phyloP scores from a whole-genome alignment of 2,329 filamentous ascomycete genomes.

The Elsinoe arachidis region DNA sequence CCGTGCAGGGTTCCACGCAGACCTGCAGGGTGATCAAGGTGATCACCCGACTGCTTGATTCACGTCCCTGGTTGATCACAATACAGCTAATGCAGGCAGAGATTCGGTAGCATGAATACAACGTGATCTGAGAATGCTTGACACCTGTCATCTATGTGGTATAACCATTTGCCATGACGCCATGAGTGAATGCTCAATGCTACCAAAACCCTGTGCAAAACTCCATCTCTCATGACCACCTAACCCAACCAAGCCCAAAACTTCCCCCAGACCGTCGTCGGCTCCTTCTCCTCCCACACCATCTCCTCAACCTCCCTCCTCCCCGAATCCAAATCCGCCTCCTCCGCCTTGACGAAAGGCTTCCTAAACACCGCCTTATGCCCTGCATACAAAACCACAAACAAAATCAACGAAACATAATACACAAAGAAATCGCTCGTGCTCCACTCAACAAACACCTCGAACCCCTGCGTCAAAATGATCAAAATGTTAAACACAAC shows the following conservation, averaged over 20 bases:
- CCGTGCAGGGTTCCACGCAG: too few species aligned
- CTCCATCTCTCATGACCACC: neutral
- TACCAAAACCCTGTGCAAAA: too few species aligned
- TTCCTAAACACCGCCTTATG: slow-evolving; percentile 58
- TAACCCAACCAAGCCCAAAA: slow-evolving; percentile 22
- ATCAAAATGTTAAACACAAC: slow-evolving; percentile 51
- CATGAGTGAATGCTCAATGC: too few species aligned
- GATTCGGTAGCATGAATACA: too few species aligned
- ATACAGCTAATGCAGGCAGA: too few species aligned
- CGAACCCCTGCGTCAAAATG: slow-evolving; percentile 41
- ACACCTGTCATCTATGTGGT: neutral
- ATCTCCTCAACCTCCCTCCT: slow-evolving; percentile 30
- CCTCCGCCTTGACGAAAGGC: slow-evolving; percentile 32
- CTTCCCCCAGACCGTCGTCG: slow-evolving; percentile 26
- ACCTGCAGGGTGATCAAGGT: too few species aligned
- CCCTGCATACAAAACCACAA: slow-evolving; percentile 57
- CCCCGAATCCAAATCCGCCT: slow-evolving; percentile 37
- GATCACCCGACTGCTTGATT: too few species aligned
- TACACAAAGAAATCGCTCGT: slow-evolving; percentile 62
- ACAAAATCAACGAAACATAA: slow-evolving; percentile 65
- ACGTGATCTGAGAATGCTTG: too few species aligned
- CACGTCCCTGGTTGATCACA: too few species aligned
- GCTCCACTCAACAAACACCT: slow-evolving; percentile 50
- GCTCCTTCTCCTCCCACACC: slow-evolving; percentile 25
- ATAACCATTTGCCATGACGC: neutral